Base-by-base conservation (phyloP, 2,329 filamentous ascomycete species). In the Colletotrichum melonis region DNA sequence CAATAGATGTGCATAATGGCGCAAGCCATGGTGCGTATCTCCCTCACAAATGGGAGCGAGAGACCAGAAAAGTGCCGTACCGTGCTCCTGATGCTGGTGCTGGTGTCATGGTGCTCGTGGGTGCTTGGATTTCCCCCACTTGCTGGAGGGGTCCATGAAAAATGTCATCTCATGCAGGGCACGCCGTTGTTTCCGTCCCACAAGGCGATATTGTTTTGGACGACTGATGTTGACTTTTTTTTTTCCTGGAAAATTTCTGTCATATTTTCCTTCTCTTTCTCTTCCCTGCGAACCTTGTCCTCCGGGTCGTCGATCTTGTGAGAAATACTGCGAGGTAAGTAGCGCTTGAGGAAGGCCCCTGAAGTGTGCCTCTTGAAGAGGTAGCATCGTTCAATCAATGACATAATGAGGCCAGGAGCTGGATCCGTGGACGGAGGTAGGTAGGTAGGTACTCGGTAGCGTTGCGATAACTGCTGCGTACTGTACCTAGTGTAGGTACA, bases 171-270 rank as follows among this genome's bases (percentile, higher is more conserved):
- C 54, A 19, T 62, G 58, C 66, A 63, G 57, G 66, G 66, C 66
- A 38, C 35, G 59, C 55, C 58, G 66, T 32, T 69, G 66, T 38
- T 60, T 26, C 38, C 38, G 60, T 70, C 46, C 60, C 60, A 55
- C 60, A 70, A 69, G 60, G 60, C 66, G 52, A 59, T 5, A 70
- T 70, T 57, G 46, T 16, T 60, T 56, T 32, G 46, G 9, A 56
- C 24, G 28, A 28, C 24, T 46, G 66, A 32, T 65, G 66, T 62
- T 65, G 69, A 65, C 59, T 38, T 64, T 22, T 54, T 22, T 54
- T 30, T 42, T 42, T 30, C 9, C 30, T 11, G 28, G 14, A 64
- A 38, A 46, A 49, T 49, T 26, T 38, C 26, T 6, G 16, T 58
- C 52, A 55, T 1, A 7, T n/a, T 49, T 49, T 59, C 55, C 32